A percentile compares a stretch with the other conserved stretches of the same genome.
These are phyloP conservation scores for Emericellopsis atlantica DNA, from an alignment of 2,329 filamentous ascomycete genomes.

Conservation along the genomic window DNA sequence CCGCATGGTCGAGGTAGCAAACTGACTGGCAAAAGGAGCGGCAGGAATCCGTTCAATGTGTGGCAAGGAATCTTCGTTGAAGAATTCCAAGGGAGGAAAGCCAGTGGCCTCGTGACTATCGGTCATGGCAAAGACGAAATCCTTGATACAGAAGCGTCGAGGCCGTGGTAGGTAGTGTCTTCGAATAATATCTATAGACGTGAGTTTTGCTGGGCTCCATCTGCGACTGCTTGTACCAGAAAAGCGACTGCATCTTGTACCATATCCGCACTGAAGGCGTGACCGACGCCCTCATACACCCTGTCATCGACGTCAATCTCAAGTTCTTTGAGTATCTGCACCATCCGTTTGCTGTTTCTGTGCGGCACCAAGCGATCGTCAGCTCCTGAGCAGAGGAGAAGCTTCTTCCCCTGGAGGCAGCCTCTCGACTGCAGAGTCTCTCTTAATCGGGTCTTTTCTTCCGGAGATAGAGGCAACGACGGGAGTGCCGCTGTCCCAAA, in stretches of 20 bases:
- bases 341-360: constrained; percentile 42
- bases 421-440: constrained; percentile 34
- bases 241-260: constrained; percentile 52
- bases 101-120: constrained; percentile 24
- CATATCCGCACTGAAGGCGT: constrained; percentile 59
- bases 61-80: constrained; percentile 30
- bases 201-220: constrained; percentile 11
- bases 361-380: constrained; percentile 66
- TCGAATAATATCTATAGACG: constrained; percentile 15
- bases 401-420: constrained; percentile 38
- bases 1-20: constrained; percentile 34
- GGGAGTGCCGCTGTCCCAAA: constrained; percentile 37
- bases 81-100: constrained; percentile 11
- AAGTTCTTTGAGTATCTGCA: constrained; percentile 47
- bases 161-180: constrained; percentile 23
- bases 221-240: constrained; percentile 34
- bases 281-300: constrained; percentile 56
- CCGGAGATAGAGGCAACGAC: constrained; percentile 13
- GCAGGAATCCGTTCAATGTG: constrained; percentile 35
- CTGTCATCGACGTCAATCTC: constrained; percentile 49
- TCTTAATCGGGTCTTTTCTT: constrained; percentile 29
- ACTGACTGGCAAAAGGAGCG: constrained; percentile 32
- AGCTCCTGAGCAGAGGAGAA: constrained; percentile 53
- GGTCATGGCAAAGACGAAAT: constrained; percentile 21
- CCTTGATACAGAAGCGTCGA: constrained; percentile 21